phyloP scores from a whole-genome alignment of 441 rosid species.

The Populus hybrid region DNA sequence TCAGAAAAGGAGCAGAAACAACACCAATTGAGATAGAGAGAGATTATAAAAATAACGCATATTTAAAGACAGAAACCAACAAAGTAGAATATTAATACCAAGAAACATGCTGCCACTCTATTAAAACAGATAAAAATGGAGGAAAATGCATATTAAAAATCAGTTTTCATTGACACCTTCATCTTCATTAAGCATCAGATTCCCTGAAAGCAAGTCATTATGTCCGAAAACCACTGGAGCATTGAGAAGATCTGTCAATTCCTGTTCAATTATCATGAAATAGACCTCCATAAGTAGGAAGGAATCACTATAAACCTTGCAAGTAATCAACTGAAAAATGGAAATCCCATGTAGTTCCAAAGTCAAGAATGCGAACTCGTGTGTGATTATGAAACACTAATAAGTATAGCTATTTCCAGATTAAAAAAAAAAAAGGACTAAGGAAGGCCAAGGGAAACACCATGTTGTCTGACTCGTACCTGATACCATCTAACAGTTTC shows the following conservation, averaged over 20 bases:
- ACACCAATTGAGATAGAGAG: neutral
- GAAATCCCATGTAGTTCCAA: neutral
- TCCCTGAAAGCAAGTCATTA: constrained; percentile 95
- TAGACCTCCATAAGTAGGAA: constrained; percentile 19
- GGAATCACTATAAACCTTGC: constrained; percentile 8
- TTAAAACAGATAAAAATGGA: neutral
- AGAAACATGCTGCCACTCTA: neutral
- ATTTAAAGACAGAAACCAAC: neutral
- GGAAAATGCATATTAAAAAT: neutral
- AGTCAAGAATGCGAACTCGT: neutral
- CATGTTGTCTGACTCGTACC: neutral
- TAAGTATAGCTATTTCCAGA: neutral
- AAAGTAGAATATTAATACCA: neutral
- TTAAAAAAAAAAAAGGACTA: neutral
- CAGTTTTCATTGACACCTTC: constrained; percentile 46
- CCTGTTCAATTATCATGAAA: constrained; percentile 60
- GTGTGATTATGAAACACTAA: neutral
- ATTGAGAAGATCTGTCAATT: constrained; percentile 65
- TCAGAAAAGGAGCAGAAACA: neutral
- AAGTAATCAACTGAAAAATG: constrained; percentile 15
- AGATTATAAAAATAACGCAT: neutral
- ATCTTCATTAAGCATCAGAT: constrained; percentile 81
- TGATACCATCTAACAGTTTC: neutral
- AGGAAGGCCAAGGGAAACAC: neutral
- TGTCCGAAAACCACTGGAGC: constrained; percentile 90